Evolutionary conservation across 257 asterid genomes (phyloP).

Genomic region (Gentiana straminea): DNA sequence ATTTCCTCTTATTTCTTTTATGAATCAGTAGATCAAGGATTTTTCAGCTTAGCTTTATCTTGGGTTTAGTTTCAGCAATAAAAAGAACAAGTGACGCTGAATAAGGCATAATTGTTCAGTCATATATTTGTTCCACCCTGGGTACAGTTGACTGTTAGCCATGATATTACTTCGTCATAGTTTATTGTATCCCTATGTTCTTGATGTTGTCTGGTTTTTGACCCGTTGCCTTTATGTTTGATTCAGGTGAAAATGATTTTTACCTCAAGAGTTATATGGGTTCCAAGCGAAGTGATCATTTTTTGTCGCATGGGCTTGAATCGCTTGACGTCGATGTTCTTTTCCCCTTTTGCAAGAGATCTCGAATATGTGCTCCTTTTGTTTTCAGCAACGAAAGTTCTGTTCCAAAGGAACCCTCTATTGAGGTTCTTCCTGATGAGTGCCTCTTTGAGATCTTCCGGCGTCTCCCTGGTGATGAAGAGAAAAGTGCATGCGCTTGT

Average conservation of each 20-base stretch:
- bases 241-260: constrained; percentile 47
- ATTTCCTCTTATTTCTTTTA: no score
- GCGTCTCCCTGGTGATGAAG: constrained; percentile 60
- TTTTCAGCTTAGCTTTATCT: no score
- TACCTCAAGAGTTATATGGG: constrained; percentile 44
- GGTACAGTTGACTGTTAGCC: neutral
- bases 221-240: constrained; percentile 3
- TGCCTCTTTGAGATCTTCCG: constrained; percentile 90
- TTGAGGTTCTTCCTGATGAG: constrained; percentile 89
- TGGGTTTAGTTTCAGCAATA: no score
- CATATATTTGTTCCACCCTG: no score
- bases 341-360: constrained; percentile 67
- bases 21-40: no score
- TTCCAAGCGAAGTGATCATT: constrained; percentile 40
- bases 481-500: constrained; percentile 63
- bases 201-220: constrained; percentile 5
- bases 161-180: neutral
- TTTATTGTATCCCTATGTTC: neutral
- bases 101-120: neutral
- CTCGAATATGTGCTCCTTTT: constrained; percentile 66
- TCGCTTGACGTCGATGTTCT: constrained; percentile 57
- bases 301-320: constrained; percentile 41
- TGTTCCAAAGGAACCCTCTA: constrained; percentile 41
- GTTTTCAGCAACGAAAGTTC: constrained; percentile 23
- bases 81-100: no score